These are phyloP conservation scores for Porpolomopsis calyptriformis DNA, from an alignment of 768 basidiomycete species.

Conservation along the genomic window DNA sequence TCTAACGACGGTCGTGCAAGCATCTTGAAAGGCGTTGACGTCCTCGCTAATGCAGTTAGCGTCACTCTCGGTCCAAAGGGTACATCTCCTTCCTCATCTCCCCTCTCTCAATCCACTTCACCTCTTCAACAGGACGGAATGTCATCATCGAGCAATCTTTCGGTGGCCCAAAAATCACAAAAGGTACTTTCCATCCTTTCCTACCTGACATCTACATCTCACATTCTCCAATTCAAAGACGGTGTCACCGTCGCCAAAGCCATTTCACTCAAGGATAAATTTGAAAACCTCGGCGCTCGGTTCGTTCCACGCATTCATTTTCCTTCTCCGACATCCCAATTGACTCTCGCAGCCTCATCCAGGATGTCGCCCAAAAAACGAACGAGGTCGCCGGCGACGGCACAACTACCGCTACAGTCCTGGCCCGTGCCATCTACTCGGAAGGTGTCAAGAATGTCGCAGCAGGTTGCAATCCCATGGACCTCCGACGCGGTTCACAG, in stretches of 20 bases:
- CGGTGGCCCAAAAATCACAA: conserved; percentile 91
- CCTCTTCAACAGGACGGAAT: conserved; percentile 58
- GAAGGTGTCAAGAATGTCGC: conserved; percentile 99
- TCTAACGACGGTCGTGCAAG: conserved; percentile 89
- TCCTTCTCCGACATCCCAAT: not conserved
- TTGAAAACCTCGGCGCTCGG: conserved; percentile 98
- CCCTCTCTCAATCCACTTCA: conserved; percentile 2
- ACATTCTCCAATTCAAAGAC: conserved; percentile 36
- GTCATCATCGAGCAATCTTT: conserved; percentile 96
- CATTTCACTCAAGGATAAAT: conserved; percentile 91
- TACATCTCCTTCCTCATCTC: conserved; percentile 17
- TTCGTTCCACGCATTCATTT: conserved; percentile 26
- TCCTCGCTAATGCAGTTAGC: conserved; percentile 92
- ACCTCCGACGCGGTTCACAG: conserved; percentile 95
- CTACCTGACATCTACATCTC: not conserved
- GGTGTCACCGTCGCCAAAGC: conserved; percentile 98
- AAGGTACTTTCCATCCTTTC: conserved; percentile 43
- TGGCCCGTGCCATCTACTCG: conserved; percentile 93
- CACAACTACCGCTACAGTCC: conserved; percentile 94
- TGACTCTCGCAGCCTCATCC: conserved; percentile 54
- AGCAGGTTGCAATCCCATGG: conserved; percentile 99
- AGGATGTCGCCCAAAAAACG: conserved; percentile 93
- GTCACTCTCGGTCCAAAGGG: conserved; percentile 97
- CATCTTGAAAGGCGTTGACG: conserved; percentile 92
- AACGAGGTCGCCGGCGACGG: conserved; percentile 97